A percentile compares a stretch with the other conserved stretches of the same genome.
Conservation (phyloP, 352 stramenopile genomes). For the Phytophthora tentaculata region DNA sequence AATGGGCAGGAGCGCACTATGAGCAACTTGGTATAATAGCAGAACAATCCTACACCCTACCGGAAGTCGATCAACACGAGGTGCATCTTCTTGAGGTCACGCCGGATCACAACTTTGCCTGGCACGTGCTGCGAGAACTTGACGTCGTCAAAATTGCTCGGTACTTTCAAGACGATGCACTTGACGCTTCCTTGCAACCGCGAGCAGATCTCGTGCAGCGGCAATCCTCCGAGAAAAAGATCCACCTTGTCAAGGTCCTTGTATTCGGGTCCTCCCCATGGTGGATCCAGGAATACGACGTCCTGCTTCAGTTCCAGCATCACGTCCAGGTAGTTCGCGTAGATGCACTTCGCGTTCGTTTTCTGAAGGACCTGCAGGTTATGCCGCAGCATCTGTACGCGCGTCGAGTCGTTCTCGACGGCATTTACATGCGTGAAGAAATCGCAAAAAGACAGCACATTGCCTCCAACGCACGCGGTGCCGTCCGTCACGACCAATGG, state of each 20-base stretch:
- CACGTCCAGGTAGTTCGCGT: slow-evolving; percentile 74
- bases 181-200: slow-evolving; percentile 49
- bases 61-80: slow-evolving; percentile 73
- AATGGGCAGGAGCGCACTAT: too few relatives aligned
- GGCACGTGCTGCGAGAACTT: slow-evolving; percentile 72
- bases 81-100: slow-evolving; percentile 85
- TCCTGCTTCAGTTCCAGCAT: slow-evolving; percentile 77
- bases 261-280: slow-evolving; percentile 86
- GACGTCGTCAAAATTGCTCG: slow-evolving; percentile 81
- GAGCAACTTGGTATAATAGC: slow-evolving; percentile 10
- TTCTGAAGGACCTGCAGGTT: slow-evolving; percentile 72
- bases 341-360: slow-evolving; percentile 60
- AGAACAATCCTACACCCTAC: slow-evolving; percentile 13
- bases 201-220: slow-evolving; percentile 71
- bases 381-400: slow-evolving; percentile 77
- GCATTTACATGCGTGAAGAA: slow-evolving; percentile 80
- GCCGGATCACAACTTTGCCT: slow-evolving; percentile 58
- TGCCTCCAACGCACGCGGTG: slow-evolving; percentile 83
- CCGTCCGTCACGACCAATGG: slow-evolving; percentile 71
- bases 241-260: slow-evolving; percentile 75
- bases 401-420: slow-evolving; percentile 67
- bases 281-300: slow-evolving; percentile 85
- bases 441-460: slow-evolving; percentile 83
- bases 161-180: slow-evolving; percentile 82
- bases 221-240: slow-evolving; percentile 66